Conservation (phyloP, 1,139 yeast genomes). For the Sugiyamaella novakii region DNA sequence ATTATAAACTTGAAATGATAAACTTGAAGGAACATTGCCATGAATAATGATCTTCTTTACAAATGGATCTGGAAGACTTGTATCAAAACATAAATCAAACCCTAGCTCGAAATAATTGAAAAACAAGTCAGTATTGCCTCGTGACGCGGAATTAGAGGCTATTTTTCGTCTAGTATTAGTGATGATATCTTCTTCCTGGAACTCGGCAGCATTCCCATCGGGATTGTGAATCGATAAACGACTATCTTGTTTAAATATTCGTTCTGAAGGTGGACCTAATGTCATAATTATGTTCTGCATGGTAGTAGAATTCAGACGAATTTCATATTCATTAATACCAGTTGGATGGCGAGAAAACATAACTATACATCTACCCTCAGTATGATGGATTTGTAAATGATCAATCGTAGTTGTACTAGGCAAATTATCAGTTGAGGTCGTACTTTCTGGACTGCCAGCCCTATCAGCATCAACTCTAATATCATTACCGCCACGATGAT, state of each 20-base stretch:
- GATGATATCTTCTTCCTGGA: conserved; percentile 26
- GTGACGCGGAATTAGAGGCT: neutral
- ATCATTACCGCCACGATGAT: conserved; percentile 4
- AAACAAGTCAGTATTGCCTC: conserved; percentile 28
- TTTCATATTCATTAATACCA: conserved; percentile 19
- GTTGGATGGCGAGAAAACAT: conserved; percentile 29
- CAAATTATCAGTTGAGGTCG: neutral
- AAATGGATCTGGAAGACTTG: conserved; percentile 29
- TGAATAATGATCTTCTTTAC: conserved; percentile 39
- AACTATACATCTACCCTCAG: conserved; percentile 21
- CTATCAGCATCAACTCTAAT: conserved; percentile 1
- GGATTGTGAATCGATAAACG: conserved; percentile 37
- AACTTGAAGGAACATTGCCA: conserved; percentile 40
- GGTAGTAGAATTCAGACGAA: conserved; percentile 26
- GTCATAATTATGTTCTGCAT: conserved; percentile 39
- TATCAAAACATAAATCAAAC: conserved; percentile 39
- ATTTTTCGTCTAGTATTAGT: neutral
- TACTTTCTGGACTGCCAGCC: neutral
- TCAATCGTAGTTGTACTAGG: conserved; percentile 3
- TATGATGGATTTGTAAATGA: conserved; percentile 24
- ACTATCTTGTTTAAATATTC: conserved; percentile 38
- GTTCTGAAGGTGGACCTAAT: conserved; percentile 41
- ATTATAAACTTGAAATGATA: conserved; percentile 37
- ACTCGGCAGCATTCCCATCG: conserved; percentile 16
- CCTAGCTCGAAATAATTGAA: conserved; percentile 40